Percentiles rank a stretch among this genome's conserved stretches.
Conservation (phyloP, 1,284 basidiomycete genomes). For the Lignosus rhinocerotis region DNA sequence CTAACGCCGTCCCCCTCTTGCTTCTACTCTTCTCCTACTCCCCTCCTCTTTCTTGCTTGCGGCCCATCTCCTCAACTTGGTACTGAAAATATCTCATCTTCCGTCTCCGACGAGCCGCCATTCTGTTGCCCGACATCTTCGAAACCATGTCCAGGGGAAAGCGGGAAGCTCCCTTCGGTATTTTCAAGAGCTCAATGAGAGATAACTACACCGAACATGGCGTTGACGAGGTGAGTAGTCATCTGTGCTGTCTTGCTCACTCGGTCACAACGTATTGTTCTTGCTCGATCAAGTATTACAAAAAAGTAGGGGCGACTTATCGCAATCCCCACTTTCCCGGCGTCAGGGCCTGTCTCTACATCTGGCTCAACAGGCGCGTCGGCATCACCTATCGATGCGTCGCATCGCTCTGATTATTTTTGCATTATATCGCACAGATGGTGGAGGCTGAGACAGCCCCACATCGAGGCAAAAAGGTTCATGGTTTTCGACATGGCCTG, state of each 20-base stretch:
- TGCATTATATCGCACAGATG: constrained; percentile 30
- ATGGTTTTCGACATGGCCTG: constrained; percentile 52
- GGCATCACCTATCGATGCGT: background rate
- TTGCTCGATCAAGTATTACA: constrained; percentile 39
- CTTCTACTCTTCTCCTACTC: background rate
- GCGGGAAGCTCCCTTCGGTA: constrained; percentile 43
- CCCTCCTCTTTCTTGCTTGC: background rate
- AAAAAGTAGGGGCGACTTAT: constrained; percentile 61
- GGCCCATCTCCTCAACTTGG: background rate
- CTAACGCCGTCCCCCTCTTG: background rate
- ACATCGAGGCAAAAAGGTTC: constrained; percentile 26
- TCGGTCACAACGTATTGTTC: background rate
- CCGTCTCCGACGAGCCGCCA: background rate
- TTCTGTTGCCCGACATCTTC: constrained; percentile 17
- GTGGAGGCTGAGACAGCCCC: constrained; percentile 39
- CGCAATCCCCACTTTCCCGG: constrained; percentile 75
- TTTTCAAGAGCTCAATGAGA: constrained; percentile 65
- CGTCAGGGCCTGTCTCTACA: constrained; percentile 55
- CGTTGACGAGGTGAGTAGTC: constrained; percentile 55
- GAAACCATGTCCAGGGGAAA: constrained; percentile 38
- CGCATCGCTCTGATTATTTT: constrained; percentile 22
- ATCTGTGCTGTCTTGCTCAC: background rate
- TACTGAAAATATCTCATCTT: background rate
- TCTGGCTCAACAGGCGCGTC: constrained; percentile 51
- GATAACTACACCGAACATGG: constrained; percentile 68